phyloP scores from a whole-genome alignment of 23 red algal genomes.

The Chondrus crispus region DNA sequence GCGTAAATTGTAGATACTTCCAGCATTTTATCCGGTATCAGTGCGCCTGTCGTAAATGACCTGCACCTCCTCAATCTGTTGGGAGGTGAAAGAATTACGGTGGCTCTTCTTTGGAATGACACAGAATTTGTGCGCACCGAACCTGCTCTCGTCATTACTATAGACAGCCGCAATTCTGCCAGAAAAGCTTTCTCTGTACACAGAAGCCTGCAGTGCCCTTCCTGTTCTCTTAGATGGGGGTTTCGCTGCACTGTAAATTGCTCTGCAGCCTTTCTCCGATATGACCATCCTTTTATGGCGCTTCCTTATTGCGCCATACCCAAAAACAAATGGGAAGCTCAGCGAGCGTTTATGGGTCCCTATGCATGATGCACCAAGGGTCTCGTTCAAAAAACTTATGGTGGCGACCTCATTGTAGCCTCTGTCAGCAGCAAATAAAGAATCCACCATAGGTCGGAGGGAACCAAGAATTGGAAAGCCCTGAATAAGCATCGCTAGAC shows the following conservation, averaged over 20 bases:
- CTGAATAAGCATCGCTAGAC: neutral
- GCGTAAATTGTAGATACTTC: too few species aligned
- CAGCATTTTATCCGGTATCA: too few species aligned
- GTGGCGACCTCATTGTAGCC: constrained; percentile 3
- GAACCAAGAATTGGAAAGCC: neutral
- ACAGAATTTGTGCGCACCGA: neutral
- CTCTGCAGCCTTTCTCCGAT: neutral
- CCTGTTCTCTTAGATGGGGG: neutral
- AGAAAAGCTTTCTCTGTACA: constrained; percentile 4
- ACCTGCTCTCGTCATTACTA: neutral
- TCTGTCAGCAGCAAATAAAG: constrained; percentile 3
- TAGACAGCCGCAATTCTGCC: neutral
- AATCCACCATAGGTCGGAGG: neutral
- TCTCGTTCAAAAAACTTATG: neutral
- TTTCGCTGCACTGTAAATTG: neutral
- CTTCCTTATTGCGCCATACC: neutral
- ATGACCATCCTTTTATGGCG: neutral
- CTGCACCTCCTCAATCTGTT: neutral
- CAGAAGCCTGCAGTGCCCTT: neutral
- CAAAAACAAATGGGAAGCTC: constrained; percentile 13
- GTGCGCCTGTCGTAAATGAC: neutral
- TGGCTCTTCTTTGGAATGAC: neutral
- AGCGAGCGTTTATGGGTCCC: constrained; percentile 20
- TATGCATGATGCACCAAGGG: neutral
- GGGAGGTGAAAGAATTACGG: neutral